Percentiles rank a stretch among this genome's conserved stretches.
Evolutionary conservation across 2,329 filamentous ascomycete genomes (phyloP).

Genomic region (Claviceps sp.): DNA sequence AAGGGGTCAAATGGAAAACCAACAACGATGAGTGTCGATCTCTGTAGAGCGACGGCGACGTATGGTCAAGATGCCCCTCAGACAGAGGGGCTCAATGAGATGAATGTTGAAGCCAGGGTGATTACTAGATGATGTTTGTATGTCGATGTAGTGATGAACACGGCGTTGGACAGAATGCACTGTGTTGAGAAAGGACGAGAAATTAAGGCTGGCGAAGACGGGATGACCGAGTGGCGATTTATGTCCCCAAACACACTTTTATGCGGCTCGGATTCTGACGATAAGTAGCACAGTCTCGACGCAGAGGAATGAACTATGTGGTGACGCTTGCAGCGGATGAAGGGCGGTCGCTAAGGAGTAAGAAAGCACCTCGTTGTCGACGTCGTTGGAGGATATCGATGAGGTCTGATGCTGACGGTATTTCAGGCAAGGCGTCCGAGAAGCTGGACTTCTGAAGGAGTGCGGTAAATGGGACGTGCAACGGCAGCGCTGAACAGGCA

Average conservation of each 20-base stretch:
- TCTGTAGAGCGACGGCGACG: not conserved
- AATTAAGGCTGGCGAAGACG: not conserved
- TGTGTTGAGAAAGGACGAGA: not conserved
- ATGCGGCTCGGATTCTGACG: not conserved
- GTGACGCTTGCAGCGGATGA: conserved; percentile 6
- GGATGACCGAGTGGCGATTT: conserved; percentile 7
- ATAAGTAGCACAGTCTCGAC: not conserved
- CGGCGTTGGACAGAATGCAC: not conserved
- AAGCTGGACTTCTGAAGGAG: conserved; percentile 1
- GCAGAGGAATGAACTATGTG: not conserved
- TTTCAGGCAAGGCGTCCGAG: conserved; percentile 12
- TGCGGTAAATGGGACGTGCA: conserved; percentile 3
- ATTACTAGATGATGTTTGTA: not conserved
- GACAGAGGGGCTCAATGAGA: conserved; percentile 5
- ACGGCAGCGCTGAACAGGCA: not conserved
- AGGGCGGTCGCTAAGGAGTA: conserved; percentile 3
- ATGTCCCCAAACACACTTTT: conserved; percentile 2
- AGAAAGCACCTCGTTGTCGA: conserved; percentile 3
- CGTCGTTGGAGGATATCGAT: conserved; percentile 6
- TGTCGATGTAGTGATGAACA: not conserved
- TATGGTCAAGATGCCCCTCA: conserved; percentile 5
- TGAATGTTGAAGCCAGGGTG: conserved; percentile 4
- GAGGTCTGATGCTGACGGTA: conserved; percentile 7
- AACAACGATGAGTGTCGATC: not conserved
- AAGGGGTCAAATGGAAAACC: not conserved